Conservation (phyloP, 495 filamentous ascomycete genomes). For the Penicillium pancosmium region DNA sequence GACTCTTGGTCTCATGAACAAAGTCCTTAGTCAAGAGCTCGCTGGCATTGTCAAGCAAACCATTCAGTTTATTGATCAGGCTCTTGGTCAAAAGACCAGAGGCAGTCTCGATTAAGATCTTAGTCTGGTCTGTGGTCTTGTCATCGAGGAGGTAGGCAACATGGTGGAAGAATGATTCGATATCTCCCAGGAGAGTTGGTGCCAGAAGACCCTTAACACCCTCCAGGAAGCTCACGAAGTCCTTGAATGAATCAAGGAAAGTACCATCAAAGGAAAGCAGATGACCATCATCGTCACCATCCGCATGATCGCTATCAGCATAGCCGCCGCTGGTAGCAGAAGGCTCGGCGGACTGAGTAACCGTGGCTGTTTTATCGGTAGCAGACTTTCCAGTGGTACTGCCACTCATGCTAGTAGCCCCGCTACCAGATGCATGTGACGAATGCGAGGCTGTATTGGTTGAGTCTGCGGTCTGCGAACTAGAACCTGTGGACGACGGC, state of each 20-base stretch:
- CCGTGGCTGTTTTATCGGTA: conserved; percentile 1
- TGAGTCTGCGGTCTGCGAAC: conserved; percentile 1
- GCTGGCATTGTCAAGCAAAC: conserved; percentile 38
- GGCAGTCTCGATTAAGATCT: conserved; percentile 33
- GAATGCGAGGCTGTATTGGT: not conserved
- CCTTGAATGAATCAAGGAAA: conserved; percentile 27
- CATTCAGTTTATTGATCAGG: conserved; percentile 28
- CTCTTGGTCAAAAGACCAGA: conserved; percentile 31
- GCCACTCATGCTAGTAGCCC: not conserved
- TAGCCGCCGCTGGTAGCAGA: conserved; percentile 2
- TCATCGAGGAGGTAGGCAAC: conserved; percentile 48
- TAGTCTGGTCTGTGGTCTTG: conserved; percentile 40
- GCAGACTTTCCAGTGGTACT: not conserved
- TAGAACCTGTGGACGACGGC: not conserved
- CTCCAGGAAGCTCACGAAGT: conserved; percentile 43
- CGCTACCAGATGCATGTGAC: not conserved
- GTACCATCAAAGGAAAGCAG: conserved; percentile 14
- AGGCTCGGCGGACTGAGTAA: not conserved
- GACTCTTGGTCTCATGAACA: conserved; percentile 17
- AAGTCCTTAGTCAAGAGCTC: conserved; percentile 30
- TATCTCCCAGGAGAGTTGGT: conserved; percentile 38
- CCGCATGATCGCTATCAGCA: conserved; percentile 7
- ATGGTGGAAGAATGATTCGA: conserved; percentile 51
- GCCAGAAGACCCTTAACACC: conserved; percentile 46
- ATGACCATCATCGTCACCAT: conserved; percentile 3